These are phyloP conservation scores for Solanum sejunctum DNA, from an alignment of 257 asterid species.

Conservation along the genomic window DNA sequence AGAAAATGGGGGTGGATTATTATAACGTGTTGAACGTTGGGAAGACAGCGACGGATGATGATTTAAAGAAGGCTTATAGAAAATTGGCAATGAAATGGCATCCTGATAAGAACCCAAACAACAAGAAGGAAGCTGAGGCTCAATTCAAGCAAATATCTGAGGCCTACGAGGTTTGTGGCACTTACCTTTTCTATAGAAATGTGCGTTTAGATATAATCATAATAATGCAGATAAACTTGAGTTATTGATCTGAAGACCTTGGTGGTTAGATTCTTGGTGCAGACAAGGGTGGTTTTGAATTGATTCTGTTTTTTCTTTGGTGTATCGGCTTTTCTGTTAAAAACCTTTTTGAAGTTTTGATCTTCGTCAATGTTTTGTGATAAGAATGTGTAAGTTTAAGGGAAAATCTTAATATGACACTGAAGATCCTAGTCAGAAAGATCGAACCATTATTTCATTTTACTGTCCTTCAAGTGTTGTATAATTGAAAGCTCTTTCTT, in stretches of 20 bases:
- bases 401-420: background rate
- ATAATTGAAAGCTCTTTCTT: background rate
- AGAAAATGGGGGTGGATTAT: conserved; percentile 66
- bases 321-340: background rate
- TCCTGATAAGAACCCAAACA: conserved; percentile 81
- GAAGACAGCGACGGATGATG: conserved; percentile 76
- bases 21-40: conserved; percentile 54
- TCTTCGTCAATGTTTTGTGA: background rate
- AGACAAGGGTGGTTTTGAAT: background rate
- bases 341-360: background rate
- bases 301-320: background rate
- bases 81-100: conserved; percentile 95
- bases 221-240: too few relatives aligned
- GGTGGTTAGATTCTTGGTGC: background rate
- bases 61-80: conserved; percentile 75
- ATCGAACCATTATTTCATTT: background rate
- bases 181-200: background rate
- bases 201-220: background rate
- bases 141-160: conserved; percentile 81
- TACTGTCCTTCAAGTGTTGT: background rate
- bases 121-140: conserved; percentile 80
- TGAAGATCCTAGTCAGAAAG: background rate
- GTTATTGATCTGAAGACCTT: too few relatives aligned
- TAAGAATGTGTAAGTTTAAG: background rate
- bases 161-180: conserved; percentile 60